These are phyloP conservation scores for Prunus armeniaca DNA, from an alignment of 306 rosid genomes.

Conservation along the genomic window DNA sequence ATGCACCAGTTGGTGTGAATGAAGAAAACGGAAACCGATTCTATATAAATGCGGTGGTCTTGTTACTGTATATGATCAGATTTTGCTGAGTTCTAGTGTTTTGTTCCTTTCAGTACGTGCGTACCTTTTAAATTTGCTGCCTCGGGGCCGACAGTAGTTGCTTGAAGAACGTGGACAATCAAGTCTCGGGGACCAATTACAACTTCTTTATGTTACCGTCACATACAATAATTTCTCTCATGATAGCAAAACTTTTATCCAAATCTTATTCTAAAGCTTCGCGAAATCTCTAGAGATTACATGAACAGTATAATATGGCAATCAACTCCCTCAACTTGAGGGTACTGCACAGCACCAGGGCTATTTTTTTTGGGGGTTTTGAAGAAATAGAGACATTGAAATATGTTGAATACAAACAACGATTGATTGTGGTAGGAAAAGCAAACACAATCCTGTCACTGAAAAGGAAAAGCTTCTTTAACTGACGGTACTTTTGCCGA, in stretches of 20 bases:
- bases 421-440: neutral
- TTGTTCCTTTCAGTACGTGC: no score
- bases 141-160: no score
- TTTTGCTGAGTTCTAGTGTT: no score
- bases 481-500: no score
- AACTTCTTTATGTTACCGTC: no score
- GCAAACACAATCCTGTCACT: neutral
- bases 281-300: neutral
- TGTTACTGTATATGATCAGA: no score
- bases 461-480: no score
- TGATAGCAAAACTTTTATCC: neutral
- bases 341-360: neutral
- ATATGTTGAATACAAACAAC: neutral
- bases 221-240: neutral
- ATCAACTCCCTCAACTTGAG: neutral
- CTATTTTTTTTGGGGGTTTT: neutral
- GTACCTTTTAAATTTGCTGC: no score
- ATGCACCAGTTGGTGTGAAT: neutral
- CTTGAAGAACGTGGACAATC: no score
- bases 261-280: neutral
- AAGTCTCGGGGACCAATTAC: no score
- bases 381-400: neutral
- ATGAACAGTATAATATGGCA: neutral
- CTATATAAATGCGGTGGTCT: neutral
- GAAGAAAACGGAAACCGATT: conserved; percentile 9